Percentiles rank a stretch among this genome's conserved stretches.
phyloP scores from a whole-genome alignment of 2,329 filamentous ascomycete species.

The Trichoderma sp. region DNA sequence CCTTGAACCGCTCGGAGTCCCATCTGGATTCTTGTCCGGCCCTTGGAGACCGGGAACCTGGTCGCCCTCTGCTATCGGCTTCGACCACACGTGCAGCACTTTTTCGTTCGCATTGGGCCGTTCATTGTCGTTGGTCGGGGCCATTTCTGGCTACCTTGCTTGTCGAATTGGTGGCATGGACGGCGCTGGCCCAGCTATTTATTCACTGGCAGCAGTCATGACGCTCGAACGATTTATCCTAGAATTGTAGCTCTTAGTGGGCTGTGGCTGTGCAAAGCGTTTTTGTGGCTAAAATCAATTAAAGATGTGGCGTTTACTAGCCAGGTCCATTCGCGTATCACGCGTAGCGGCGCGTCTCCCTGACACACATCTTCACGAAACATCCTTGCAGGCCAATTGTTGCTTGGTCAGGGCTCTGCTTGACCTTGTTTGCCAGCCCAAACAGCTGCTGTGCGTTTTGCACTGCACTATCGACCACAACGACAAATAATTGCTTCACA shows the following conservation, averaged over 20 bases:
- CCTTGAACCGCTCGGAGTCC: conserved; percentile 23
- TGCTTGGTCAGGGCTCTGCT: neutral
- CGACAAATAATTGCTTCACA: neutral
- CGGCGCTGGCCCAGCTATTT: neutral
- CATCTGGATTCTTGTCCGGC: conserved; percentile 18
- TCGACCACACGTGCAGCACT: conserved; percentile 41
- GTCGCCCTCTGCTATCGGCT: conserved; percentile 34
- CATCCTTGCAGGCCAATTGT: conserved; percentile 1
- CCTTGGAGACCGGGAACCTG: conserved; percentile 19
- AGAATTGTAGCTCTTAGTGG: neutral
- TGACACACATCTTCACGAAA: conserved; percentile 19
- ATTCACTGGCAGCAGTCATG: neutral
- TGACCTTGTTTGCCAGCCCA: neutral
- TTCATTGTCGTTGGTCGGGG: conserved; percentile 33
- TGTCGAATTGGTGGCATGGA: conserved; percentile 18
- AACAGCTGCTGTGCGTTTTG: neutral
- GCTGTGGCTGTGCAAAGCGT: conserved; percentile 11
- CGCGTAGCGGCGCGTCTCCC: conserved; percentile 39
- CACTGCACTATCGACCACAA: neutral
- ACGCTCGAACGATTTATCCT: conserved; percentile 12
- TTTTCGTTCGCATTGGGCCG: conserved; percentile 32
- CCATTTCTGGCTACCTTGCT: conserved; percentile 40
- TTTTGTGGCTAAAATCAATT: conserved; percentile 34
- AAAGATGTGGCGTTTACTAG: conserved; percentile 33
- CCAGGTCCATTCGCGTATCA: conserved; percentile 31